Conservation (phyloP, 768 basidiomycete species). For the Panellus pusillus region DNA sequence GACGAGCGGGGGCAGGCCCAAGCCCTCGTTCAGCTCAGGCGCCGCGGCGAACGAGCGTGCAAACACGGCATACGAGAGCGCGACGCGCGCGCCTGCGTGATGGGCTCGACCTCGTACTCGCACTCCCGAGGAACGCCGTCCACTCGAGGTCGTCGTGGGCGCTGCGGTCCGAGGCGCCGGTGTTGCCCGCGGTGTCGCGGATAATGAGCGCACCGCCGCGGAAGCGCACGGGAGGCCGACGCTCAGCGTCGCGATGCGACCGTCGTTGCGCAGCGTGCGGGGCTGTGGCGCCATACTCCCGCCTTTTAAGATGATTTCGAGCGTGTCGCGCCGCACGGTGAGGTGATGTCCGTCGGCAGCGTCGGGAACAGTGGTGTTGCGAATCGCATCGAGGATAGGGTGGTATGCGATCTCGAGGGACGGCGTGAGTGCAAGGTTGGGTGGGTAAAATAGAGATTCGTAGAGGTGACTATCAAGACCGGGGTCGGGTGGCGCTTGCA, state of each 20-base stretch:
- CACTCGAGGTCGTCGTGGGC: slow-evolving; percentile 73
- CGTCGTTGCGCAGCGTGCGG: slow-evolving; percentile 59
- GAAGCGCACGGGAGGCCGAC: slow-evolving; percentile 72
- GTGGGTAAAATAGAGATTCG: slow-evolving; percentile 72
- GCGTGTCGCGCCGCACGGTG: slow-evolving; percentile 62
- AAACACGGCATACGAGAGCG: slow-evolving; percentile 70
- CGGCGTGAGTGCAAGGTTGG: slow-evolving; percentile 68
- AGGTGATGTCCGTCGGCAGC: slow-evolving; percentile 67
- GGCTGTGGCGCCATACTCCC: slow-evolving; percentile 58
- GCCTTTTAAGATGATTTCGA: slow-evolving; percentile 67
- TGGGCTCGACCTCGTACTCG: slow-evolving; percentile 70
- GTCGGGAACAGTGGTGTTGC: slow-evolving; percentile 70
- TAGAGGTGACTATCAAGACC: slow-evolving; percentile 53
- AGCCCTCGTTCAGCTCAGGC: slow-evolving; percentile 18
- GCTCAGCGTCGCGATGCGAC: slow-evolving; percentile 69
- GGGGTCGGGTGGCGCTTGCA: slow-evolving; percentile 66
- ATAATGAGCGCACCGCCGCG: slow-evolving; percentile 67
- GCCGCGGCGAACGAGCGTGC: slow-evolving; percentile 65
- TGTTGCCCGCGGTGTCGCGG: slow-evolving; percentile 50
- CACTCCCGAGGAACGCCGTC: slow-evolving; percentile 73
- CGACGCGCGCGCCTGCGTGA: slow-evolving; percentile 67
- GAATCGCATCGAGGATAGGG: slow-evolving; percentile 77
- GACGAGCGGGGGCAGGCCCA: slow-evolving; percentile 60
- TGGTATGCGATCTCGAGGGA: slow-evolving; percentile 81
- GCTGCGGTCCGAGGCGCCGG: slow-evolving; percentile 62